These are phyloP conservation scores for Calonectria hongkongensis DNA, from an alignment of 2,329 filamentous ascomycete species.

Conservation along the genomic window DNA sequence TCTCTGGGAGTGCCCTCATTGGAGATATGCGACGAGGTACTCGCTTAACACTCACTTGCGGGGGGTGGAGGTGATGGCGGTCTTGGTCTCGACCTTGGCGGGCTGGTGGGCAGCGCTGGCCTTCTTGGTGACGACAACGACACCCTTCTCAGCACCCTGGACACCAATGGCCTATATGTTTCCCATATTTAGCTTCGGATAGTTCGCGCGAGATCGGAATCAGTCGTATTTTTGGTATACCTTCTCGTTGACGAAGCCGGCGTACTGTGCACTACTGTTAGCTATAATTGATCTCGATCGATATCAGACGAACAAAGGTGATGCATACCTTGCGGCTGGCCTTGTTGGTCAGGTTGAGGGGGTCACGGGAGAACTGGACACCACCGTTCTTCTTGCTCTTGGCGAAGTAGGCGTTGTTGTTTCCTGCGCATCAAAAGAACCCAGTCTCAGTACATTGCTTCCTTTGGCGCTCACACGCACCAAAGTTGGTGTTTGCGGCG, in stretches of 20 bases:
- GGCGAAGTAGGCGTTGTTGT: constrained; percentile 92
- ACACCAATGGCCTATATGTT: constrained; percentile 85
- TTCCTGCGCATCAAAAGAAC: constrained; percentile 72
- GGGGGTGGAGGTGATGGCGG: constrained; percentile 83
- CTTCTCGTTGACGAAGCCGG: constrained; percentile 95
- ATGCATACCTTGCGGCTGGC: constrained; percentile 88
- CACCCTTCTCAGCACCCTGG: constrained; percentile 80
- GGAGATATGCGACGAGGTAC: not conserved
- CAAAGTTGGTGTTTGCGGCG: constrained; percentile 21
- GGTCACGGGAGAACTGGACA: constrained; percentile 94
- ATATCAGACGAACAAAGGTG: not conserved
- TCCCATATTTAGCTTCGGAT: constrained; percentile 51
- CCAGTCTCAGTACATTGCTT: constrained; percentile 49
- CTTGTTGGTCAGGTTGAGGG: constrained; percentile 93
- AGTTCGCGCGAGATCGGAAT: constrained; percentile 42
- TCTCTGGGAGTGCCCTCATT: not conserved
- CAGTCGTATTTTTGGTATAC: constrained; percentile 68
- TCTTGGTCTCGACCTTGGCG: constrained; percentile 77
- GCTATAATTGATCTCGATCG: constrained; percentile 39
- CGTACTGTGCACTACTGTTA: constrained; percentile 78
- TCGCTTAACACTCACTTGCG: constrained; percentile 74
- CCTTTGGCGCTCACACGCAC: constrained; percentile 40
- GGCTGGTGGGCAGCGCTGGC: constrained; percentile 82
- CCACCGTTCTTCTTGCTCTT: constrained; percentile 89
- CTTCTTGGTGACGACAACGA: constrained; percentile 92